Evolutionary conservation across 2,329 filamentous ascomycete genomes (phyloP), one percentile per base, ranked within the genome.

Genomic region (Fusarium sp.): DNA sequence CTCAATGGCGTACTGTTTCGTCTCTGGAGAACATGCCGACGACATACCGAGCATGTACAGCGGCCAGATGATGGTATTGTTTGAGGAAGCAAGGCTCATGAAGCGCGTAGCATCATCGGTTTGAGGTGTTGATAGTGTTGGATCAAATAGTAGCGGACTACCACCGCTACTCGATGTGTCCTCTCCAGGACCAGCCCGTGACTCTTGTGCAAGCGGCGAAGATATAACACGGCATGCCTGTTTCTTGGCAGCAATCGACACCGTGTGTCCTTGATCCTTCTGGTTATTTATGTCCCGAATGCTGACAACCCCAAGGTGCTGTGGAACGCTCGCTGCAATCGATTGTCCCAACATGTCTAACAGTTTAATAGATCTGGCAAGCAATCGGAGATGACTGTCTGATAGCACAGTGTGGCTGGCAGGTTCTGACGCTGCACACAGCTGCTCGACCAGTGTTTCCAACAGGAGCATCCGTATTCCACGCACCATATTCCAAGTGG

Each of bases 51-150:
- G 78, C 13, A 81, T 79, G 55, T 83, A 85, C 5, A 85, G 76
- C 6, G 83, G 83, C 83, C 82, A 85, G 37, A 85, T 79, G 11
- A 84, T 78, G 17, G 81, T 81, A 63, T 83, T 82, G 23, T 82
- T 82, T 2, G 82, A 79, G 11, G 82, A 83, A 1, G 80, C 82
- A 9, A 85, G 75, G 6, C 82, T 80, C 80, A 85, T 81, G 71
- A 84, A 83, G 23, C 82, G 77, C 58, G 80, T 79, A 1, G 81
- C 80, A 40, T 80, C 78, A 42, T 79, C 69, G 20, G 77, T 76
- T 15, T 73, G 67, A 35, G 73, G 73, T 17, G 67, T 74, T 2
- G 77, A 77, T 31, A 79, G 76, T 9, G 78, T 79, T 4, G 80
- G 78, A 43, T 83, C 79, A 27, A 81, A 74, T 13, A 84, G 69